Conservation (phyloP, 2,329 filamentous ascomycete species). For the Cytospora piceae region DNA sequence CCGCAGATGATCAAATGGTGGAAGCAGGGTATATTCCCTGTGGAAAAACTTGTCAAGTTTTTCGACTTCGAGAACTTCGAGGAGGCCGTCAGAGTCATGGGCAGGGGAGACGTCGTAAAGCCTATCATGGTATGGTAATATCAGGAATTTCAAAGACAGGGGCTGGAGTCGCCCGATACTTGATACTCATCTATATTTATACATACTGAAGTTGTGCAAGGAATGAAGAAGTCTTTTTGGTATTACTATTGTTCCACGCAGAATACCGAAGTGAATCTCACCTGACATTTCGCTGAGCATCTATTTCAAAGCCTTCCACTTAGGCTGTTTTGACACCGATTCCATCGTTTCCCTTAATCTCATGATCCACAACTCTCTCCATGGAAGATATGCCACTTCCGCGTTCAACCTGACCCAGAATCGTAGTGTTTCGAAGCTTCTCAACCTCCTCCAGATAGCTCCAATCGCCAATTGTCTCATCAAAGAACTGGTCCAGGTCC, state of each 20-base stretch:
- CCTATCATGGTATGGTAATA: slow-evolving; percentile 32
- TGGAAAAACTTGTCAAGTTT: slow-evolving; percentile 31
- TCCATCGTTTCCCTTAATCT: slow-evolving; percentile 3
- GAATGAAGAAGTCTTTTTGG: neutral
- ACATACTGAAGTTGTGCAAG: too few species aligned
- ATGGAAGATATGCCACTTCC: slow-evolving; percentile 17
- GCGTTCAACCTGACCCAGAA: slow-evolving; percentile 4
- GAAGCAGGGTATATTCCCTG: slow-evolving; percentile 32
- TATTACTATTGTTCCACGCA: neutral
- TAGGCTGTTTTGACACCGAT: slow-evolving; percentile 8
- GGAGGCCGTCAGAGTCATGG: slow-evolving; percentile 30
- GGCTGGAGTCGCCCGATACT: neutral
- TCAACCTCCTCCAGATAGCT: slow-evolving; percentile 33
- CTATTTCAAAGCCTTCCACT: neutral
- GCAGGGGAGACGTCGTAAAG: slow-evolving; percentile 31
- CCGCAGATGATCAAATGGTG: slow-evolving; percentile 33
- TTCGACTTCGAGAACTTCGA: slow-evolving; percentile 31
- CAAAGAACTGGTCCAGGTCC: slow-evolving; percentile 54
- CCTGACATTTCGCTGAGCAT: neutral
- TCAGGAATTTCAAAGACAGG: neutral
- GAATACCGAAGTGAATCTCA: neutral
- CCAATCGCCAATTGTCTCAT: slow-evolving; percentile 46
- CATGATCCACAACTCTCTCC: slow-evolving; percentile 7
- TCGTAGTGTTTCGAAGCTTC: slow-evolving; percentile 25
- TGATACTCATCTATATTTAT: too few species aligned